phyloP scores from a whole-genome alignment of 352 stramenopile genomes.

The Phytopythium boreale region DNA sequence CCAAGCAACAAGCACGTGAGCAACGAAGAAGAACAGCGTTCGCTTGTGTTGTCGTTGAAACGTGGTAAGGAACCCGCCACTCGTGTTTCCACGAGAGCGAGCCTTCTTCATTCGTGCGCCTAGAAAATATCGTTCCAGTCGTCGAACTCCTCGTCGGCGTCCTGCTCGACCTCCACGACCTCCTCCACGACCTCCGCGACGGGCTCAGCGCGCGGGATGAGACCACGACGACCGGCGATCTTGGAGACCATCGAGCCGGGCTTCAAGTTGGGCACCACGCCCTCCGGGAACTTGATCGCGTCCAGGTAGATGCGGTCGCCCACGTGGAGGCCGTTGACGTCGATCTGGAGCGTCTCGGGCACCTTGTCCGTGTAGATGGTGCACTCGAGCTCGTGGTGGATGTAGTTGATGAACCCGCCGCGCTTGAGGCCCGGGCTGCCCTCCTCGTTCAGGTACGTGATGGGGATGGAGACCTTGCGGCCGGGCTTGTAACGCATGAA shows the following conservation, averaged over 20 bases:
- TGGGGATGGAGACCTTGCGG: conserved; percentile 89
- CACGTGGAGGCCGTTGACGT: conserved; percentile 87
- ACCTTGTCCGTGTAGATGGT: conserved; percentile 73
- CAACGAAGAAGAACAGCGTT: not conserved
- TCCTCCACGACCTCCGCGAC: conserved; percentile 64
- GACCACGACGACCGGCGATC: conserved; percentile 81
- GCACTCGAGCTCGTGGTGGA: conserved; percentile 84
- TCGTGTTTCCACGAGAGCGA: not conserved
- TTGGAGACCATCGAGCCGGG: conserved; percentile 76
- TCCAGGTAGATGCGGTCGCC: conserved; percentile 81
- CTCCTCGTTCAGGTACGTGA: conserved; percentile 93
- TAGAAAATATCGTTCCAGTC: conserved; percentile 90
- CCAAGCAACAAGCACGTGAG: not conserved
- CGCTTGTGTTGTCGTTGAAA: not conserved
- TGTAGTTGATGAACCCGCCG: conserved; percentile 93
- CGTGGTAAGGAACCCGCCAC: not conserved
- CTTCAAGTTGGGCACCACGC: conserved; percentile 61
- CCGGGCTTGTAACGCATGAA: conserved; percentile 92
- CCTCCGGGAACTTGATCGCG: conserved; percentile 70
- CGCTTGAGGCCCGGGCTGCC: conserved; percentile 93
- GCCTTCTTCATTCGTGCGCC: conserved; percentile 2
- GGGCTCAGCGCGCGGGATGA: conserved; percentile 71
- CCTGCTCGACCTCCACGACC: conserved; percentile 51
- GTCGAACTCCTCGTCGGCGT: conserved; percentile 76
- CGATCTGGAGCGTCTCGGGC: conserved; percentile 70